Conservation (phyloP, 805 yeast species). For the Wickerhamomyces silvicola region DNA sequence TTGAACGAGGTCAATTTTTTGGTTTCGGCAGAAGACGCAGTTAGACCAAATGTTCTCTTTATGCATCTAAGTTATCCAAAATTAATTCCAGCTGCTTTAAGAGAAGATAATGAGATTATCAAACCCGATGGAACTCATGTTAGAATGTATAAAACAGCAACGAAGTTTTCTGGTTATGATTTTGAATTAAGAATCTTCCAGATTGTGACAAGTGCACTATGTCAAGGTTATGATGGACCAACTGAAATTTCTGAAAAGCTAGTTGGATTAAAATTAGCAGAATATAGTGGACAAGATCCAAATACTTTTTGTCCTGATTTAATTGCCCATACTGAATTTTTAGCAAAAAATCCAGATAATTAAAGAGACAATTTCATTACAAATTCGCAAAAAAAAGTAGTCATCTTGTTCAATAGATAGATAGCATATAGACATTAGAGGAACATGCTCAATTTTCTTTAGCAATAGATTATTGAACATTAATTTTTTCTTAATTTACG, state of each 20-base stretch:
- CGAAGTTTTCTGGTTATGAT: slow-evolving; percentile 26
- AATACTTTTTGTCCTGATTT: slow-evolving; percentile 25
- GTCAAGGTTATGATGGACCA: slow-evolving; percentile 23
- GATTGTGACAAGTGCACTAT: slow-evolving; percentile 29
- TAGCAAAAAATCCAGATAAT: slow-evolving; percentile 24
- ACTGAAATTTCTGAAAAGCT: slow-evolving; percentile 16
- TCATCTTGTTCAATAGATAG: no score
- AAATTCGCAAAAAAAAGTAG: background rate
- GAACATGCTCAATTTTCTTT: no score
- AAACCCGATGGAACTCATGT: slow-evolving; percentile 21
- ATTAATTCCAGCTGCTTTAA: slow-evolving; percentile 26
- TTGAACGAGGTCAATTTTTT: slow-evolving; percentile 12
- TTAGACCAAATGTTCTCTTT: slow-evolving; percentile 28
- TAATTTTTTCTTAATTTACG: no score
- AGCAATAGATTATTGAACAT: no score
- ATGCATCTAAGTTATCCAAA: slow-evolving; percentile 61
- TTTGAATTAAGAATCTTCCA: slow-evolving; percentile 36
- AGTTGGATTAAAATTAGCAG: slow-evolving; percentile 24
- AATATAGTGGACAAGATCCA: slow-evolving; percentile 22
- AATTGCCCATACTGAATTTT: slow-evolving; percentile 29
- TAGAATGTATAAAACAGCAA: slow-evolving; percentile 25
- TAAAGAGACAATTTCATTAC: background rate
- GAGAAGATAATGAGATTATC: slow-evolving; percentile 22
- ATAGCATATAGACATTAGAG: no score
- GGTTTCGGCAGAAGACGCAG: slow-evolving; percentile 8